Conservation (phyloP, 495 filamentous ascomycete species). For the Trichoderma asperelloides region DNA sequence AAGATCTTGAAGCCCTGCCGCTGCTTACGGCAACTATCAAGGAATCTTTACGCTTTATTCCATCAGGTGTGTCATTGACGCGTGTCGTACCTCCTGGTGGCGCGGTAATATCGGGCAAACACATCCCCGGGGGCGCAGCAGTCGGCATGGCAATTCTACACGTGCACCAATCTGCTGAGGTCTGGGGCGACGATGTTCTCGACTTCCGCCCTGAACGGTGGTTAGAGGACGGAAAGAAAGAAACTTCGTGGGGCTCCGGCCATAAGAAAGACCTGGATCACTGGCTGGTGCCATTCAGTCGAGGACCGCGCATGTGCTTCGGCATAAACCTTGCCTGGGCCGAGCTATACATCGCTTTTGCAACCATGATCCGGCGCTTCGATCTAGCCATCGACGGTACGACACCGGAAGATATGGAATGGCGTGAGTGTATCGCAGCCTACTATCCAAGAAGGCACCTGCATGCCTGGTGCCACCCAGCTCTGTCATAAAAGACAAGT, state of each 20-base stretch:
- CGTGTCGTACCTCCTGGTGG: constrained; percentile 16
- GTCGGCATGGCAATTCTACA: constrained; percentile 34
- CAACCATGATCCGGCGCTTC: constrained; percentile 11
- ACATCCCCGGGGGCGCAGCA: constrained; percentile 17
- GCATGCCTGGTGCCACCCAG: constrained; percentile 10
- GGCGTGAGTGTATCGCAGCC: constrained; percentile 14
- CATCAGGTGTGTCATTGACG: constrained; percentile 10
- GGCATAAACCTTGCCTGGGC: constrained; percentile 11
- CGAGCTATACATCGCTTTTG: constrained; percentile 12
- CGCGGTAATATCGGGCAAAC: constrained; percentile 14
- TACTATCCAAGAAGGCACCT: constrained; percentile 12
- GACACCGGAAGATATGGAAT: constrained; percentile 11
- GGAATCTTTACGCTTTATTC: constrained; percentile 18
- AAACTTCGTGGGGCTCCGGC: too few relatives aligned
- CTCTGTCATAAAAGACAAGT: too few relatives aligned
- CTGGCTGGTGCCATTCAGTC: constrained; percentile 16
- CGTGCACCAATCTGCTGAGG: constrained; percentile 30
- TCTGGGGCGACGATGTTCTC: constrained; percentile 31
- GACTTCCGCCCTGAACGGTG: constrained; percentile 38
- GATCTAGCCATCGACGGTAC: constrained; percentile 14
- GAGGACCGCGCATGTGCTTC: constrained; percentile 12
- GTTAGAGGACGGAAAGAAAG: constrained; percentile 21
- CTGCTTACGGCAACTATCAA: constrained; percentile 26
- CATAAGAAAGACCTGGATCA: constrained; percentile 28
- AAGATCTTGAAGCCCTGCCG: constrained; percentile 25